Base-by-base conservation (phyloP, 306 rosid species). In the Ziziphus jujuba region DNA sequence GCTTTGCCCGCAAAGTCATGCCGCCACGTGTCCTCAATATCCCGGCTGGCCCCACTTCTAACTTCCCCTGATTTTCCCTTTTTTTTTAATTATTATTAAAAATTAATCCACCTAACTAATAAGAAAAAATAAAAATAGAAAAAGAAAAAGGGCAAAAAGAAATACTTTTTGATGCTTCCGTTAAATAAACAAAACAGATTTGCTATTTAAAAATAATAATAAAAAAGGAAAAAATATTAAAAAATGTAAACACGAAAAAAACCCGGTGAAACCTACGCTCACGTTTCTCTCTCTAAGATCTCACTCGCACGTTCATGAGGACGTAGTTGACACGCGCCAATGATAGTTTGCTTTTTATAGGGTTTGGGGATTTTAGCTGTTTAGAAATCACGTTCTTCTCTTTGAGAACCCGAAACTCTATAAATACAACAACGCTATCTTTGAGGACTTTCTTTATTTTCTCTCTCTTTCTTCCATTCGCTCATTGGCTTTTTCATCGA, bases 401-500 rank as follows among this genome's bases (percentile, higher is more conserved):
- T 10, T 44, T 22, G 63, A 31, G 54, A 34, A 44, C 56, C 50
- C 63, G 25, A 78, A 73, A 66, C 64, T 67, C 74, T 89, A 87
- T 87, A 87, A 79, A 89, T 82, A 75, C 74, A 56, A 3, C 31
- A 7, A 1, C 65, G 49, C 73, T 52, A 16, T 19, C 1, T 5
- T 0, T 1, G 1, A 0, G 63, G 72, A 0, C 20, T 2, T 72
- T 58, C 74, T 7, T 61, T 43, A 34, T 33, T 51, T 56, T 70
- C 16, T 59, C 31, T 67, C 52, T 62, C 35, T 65, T 61, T 48
- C 65, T 54, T 40, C 45, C 43, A 10, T 61, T 66, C 65, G 70
- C 49, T 66, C 80, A 56, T 73, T 66, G 72, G 71, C 40, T 35
- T 71, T 57, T 31, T 62, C 53, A 50, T 49, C 47, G 73, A 69